These are phyloP conservation scores for Nectriaceae sp. DNA, from an alignment of 2,329 filamentous ascomycete species.

Conservation along the genomic window DNA sequence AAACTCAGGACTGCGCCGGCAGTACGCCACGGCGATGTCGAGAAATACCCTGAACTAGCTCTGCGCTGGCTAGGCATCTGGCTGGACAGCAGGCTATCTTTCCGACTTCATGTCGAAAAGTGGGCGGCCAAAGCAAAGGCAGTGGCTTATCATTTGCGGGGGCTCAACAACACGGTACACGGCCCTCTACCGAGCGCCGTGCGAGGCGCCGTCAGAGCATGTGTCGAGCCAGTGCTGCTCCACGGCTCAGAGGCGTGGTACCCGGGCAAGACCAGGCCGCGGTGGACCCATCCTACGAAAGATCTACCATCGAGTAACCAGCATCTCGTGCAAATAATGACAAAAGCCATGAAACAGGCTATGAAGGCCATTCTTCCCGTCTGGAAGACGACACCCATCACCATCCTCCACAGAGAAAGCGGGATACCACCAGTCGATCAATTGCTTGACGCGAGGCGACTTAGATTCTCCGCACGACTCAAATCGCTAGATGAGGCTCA, in stretches of 20 bases:
- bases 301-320: conserved; percentile 4
- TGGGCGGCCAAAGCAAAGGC: conserved; percentile 2
- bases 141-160: conserved; percentile 4
- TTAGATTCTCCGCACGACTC: conserved; percentile 14
- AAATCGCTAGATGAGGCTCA: conserved; percentile 15
- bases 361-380: conserved; percentile 10
- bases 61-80: conserved; percentile 9
- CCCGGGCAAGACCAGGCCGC: conserved; percentile 6
- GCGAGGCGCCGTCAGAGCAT: conserved; percentile 8
- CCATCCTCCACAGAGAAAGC: conserved; percentile 9
- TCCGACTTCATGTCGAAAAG: conserved; percentile 5
- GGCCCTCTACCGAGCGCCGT: conserved; percentile 6
- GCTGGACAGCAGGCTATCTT: conserved; percentile 8
- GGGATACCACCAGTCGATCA: conserved; percentile 7
- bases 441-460: conserved; percentile 10
- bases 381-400: conserved; percentile 11
- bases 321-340: conserved; percentile 10
- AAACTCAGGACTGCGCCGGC: conserved; percentile 4
- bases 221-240: conserved; percentile 13
- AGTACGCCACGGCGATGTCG: conserved; percentile 2
- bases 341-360: conserved; percentile 4
- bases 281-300: conserved; percentile 4
- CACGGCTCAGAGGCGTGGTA: conserved; percentile 11
- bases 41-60: conserved; percentile 3
- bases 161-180: conserved; percentile 6